Evolutionary conservation across 495 filamentous ascomycete genomes (phyloP), one percentile per base, ranked within the genome.

Genomic region (Penicillium argentinense): DNA sequence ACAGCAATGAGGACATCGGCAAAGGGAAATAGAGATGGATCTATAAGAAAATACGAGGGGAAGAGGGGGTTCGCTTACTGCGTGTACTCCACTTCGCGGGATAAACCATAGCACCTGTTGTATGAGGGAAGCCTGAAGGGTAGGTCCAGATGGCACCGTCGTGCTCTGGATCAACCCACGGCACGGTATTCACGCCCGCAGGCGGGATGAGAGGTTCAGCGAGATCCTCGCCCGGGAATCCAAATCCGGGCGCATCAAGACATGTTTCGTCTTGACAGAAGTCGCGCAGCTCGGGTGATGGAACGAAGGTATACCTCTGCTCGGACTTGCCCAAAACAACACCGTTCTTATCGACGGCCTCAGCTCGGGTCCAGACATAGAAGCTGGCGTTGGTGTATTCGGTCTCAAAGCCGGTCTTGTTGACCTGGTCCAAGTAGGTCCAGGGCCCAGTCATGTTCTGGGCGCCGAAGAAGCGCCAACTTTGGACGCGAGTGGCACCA

Each of bases 381-480:
- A 66, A 72, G 14, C 45, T 58, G 27, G 56, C 13, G 17, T 58
- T 58, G 8, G 56, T 62, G 34, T 68, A 69, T 13, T 53, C 53
- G 0, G 71, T 75, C 49, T 75, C 71, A 29, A 75, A 75, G 0
- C 71, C 71, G 2, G 49, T 59, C 43, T 71, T 75, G 22, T 28
- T 18, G 1, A 62, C 51, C 32, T 71, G 49, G 28, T 58, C 49
- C n/a, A 75, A 45, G 13, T 66, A 44, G 4, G 25, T 56, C 38
- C 52, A 74, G 2, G 66, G 59, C 0, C 64, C 66, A 6, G 63
- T 64, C 24, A 49, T 47, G 49, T 71, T 63, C 36, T 43, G 47
- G 4, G 68, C 45, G 28, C 70, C 72, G 53, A 62, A 72, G 51
- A 76, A 69, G 9, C 62, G 59, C 70, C 71, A 76, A 28, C 29